Evolutionary conservation across 2,329 filamentous ascomycete species (phyloP), one percentile per base, ranked within the genome.

Genomic region (Trichophaea hybrida): DNA sequence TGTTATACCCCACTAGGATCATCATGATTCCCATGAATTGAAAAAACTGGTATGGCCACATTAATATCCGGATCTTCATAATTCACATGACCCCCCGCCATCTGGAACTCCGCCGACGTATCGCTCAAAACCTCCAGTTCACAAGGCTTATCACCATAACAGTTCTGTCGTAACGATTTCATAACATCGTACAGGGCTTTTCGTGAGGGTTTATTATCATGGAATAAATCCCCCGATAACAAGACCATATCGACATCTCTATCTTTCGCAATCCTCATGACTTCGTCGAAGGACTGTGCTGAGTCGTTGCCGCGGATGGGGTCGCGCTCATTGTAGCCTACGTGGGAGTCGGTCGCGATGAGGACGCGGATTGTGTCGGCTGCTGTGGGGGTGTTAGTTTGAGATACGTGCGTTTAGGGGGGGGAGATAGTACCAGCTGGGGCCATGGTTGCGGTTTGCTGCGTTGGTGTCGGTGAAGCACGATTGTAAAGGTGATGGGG

Each of bases 41-140:
- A 95, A 71, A 98, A 98, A 33, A 98, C 89, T 0, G 93, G 93
- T 59, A 97, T 96, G 1, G 90, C 88, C 62, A 98, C 82, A 69
- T 98, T 98, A 72, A 98, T 96, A 68, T 98, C 88, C 31, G 88
- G 82, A 69, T 98, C 93, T 72, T 97, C 89, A 73, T 98, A 98
- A 73, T 98, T 98, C 73, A 95, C 91, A 71, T 96, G 86, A 54
- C 88, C 84, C 70, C 96, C 94, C 0, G 88, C 84, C 5, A 76
- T 75, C 58, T 88, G 85, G 68, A 98, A 96, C 64, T 91, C 87
- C 68, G 94, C 86, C 66, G 84, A 88, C 6, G 88, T 88, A 72
- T 98, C 93, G 70, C 89, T 94, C 49, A 98, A 78, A 73, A 97
- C 89, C 72, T 98, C 88, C 61, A 98, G 78, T 71, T 95, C 88